Evolutionary conservation across 2,329 filamentous ascomycete species (phyloP), one percentile per base, ranked within the genome.

Genomic region (Neonectria faginata): DNA sequence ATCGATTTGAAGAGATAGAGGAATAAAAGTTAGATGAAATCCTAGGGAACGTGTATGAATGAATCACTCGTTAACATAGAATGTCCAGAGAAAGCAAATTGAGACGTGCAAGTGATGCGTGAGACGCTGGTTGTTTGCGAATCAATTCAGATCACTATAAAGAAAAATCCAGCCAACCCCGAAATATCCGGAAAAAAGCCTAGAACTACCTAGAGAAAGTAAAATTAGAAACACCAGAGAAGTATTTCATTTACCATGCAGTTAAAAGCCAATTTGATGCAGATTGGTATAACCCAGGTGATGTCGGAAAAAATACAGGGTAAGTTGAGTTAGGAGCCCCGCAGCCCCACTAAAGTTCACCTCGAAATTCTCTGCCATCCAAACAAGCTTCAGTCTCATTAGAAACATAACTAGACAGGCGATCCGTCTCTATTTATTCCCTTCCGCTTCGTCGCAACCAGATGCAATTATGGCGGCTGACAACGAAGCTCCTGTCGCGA

Each of bases 381-480:
- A 62, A 47, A 36, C 57, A 64, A 54, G 48, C 65, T 62, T 47
- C 54, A 62, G 56, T 12, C 45, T 51, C 41, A 36, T 39, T 47
- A n/a, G 27, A 57, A 52, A 18, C 48, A 41, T 50, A 6, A 25
- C 25, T 25, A 44, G 27, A 51, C 39, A 10, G 45, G 18, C n/a
- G 44, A 57, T 57, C 53, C 45, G 36, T 52, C 52, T 50, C 20
- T 52, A 18, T 56, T 42, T n/a, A 41, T 56, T 52, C 53, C 20
- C 16, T n/a, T 29, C 31, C 52, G 18, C 22, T 29, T 29, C 68
- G 60, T 71, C 70, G 57, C 70, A 68, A 67, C 57, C 65, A 70
- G 65, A 78, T 79, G 76, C 73, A 73, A 71, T 48, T 63, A 79
- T 79, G 77, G 76, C 75, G 67, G 70, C 72, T 69, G 69, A 68